Conservation (phyloP, 371 early-diverging fungal species). For the Apophysomyces ossiformis region DNA sequence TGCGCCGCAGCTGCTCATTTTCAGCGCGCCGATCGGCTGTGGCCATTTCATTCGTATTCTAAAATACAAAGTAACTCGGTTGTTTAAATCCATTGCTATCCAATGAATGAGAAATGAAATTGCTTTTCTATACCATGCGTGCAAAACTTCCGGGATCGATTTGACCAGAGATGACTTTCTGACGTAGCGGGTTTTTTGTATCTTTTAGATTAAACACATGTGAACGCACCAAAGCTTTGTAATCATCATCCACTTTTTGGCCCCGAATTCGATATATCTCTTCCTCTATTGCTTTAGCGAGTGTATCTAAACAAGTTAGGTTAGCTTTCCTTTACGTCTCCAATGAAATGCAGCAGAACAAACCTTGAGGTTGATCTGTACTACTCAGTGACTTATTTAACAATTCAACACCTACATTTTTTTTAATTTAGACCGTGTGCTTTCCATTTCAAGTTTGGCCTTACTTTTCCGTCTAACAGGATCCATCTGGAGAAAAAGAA, state of each 20-base stretch:
- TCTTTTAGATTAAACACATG: conserved; percentile 31
- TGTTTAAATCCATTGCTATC: not conserved
- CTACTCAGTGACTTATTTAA: conserved; percentile 15
- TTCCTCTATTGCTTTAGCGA: conserved; percentile 25
- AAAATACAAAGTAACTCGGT: not conserved
- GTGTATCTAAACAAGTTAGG: not conserved
- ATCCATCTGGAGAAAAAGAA: conserved; percentile 6
- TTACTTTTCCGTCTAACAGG: conserved; percentile 19
- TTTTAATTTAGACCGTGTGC: not conserved
- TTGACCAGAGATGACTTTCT: conserved; percentile 20
- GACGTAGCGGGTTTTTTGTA: conserved; percentile 20
- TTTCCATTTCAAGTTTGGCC: not conserved
- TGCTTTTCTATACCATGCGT: conserved; percentile 1
- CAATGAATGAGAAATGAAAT: too few relatives aligned
- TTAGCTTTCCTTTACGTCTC: not conserved
- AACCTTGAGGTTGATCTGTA: not conserved
- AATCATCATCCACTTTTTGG: conserved; percentile 17
- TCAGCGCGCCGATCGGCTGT: conserved; percentile 19
- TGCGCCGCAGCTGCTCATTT: conserved; percentile 26
- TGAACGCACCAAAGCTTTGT: conserved; percentile 27
- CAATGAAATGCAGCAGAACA: not conserved
- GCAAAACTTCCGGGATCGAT: conserved; percentile 20
- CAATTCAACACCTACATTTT: conserved; percentile 15
- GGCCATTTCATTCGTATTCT: conserved; percentile 25
- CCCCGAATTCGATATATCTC: conserved; percentile 19